Conservation (phyloP, 768 basidiomycete species). For the Boletus rex-veris region DNA sequence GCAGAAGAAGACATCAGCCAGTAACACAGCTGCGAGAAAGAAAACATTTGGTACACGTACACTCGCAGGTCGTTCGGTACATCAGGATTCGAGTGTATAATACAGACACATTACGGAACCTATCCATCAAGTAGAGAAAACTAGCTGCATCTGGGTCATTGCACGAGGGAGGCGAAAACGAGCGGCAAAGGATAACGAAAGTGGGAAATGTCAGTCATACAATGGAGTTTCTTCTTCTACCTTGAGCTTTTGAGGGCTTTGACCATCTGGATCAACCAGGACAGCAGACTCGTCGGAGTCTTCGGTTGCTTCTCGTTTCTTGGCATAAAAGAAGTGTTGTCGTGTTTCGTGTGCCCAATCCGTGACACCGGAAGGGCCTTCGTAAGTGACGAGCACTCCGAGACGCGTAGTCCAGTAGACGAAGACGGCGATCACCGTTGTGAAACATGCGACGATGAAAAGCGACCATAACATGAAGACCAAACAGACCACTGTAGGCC, state of each 20-base stretch:
- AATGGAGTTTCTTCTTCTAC: conserved; percentile 13
- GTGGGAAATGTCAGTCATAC: neutral
- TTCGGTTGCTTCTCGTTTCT: conserved; percentile 18
- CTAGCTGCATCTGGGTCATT: neutral
- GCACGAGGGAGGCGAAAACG: neutral
- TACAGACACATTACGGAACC: conserved; percentile 13
- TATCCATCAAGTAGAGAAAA: neutral
- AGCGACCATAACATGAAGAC: conserved; percentile 32
- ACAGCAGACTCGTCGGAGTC: conserved; percentile 26
- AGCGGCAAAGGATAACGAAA: neutral
- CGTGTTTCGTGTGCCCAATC: conserved; percentile 31
- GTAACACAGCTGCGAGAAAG: neutral
- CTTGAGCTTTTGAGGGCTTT: conserved; percentile 20
- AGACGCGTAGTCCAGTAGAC: conserved; percentile 36
- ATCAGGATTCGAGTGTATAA: conserved; percentile 5
- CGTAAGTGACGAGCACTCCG: conserved; percentile 31
- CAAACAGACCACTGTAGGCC: conserved; percentile 32
- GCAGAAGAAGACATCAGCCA: too few species aligned
- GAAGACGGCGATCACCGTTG: conserved; percentile 29
- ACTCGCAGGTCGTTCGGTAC: conserved; percentile 4
- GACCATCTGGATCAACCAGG: conserved; percentile 19
- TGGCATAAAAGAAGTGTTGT: conserved; percentile 16
- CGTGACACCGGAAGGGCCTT: conserved; percentile 31
- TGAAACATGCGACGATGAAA: conserved; percentile 32
- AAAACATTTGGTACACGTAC: neutral